These are phyloP conservation scores for Fusarium pseudograminearum DNA, from an alignment of 2,329 filamentous ascomycete species.

Conservation along the genomic window DNA sequence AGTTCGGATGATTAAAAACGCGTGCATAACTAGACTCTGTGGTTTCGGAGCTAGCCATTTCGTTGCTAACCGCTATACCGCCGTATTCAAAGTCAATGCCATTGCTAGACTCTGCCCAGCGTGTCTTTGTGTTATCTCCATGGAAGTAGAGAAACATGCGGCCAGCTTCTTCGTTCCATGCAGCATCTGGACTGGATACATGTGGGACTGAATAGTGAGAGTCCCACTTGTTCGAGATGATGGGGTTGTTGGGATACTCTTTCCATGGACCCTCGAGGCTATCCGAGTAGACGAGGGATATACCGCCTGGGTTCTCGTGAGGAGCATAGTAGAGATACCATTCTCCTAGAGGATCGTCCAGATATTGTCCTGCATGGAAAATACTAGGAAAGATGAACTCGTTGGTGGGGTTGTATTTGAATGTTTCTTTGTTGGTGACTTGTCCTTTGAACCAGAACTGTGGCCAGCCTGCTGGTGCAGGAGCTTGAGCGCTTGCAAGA, in stretches of 20 bases:
- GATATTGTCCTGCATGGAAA: constrained; percentile 41
- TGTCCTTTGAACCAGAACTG: constrained; percentile 39
- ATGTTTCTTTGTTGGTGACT: constrained; percentile 37
- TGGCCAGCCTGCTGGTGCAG: constrained; percentile 39
- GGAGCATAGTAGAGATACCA: constrained; percentile 49
- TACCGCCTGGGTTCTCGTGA: constrained; percentile 45
- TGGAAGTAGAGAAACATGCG: constrained; percentile 32
- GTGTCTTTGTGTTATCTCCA: constrained; percentile 21
- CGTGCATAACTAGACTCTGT: constrained; percentile 47
- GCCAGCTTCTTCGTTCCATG: constrained; percentile 12
- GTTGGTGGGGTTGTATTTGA: constrained; percentile 45
- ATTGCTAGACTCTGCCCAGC: constrained; percentile 23
- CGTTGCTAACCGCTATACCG: constrained; percentile 37
- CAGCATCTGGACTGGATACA: constrained; percentile 30
- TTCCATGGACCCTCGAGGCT: constrained; percentile 27
- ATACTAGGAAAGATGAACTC: constrained; percentile 47
- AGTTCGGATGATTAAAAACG: constrained; percentile 42
- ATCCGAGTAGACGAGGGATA: constrained; percentile 42
- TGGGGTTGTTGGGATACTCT: constrained; percentile 17
- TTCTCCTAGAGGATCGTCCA: constrained; percentile 36
- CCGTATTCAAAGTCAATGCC: constrained; percentile 26
- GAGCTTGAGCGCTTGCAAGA: constrained; percentile 9
- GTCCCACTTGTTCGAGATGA: constrained; percentile 25
- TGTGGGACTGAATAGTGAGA: constrained; percentile 30
- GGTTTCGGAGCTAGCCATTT: constrained; percentile 40